Evolutionary conservation across 2,329 filamentous ascomycete genomes (phyloP).

Genomic region (Nakataea oryzae): DNA sequence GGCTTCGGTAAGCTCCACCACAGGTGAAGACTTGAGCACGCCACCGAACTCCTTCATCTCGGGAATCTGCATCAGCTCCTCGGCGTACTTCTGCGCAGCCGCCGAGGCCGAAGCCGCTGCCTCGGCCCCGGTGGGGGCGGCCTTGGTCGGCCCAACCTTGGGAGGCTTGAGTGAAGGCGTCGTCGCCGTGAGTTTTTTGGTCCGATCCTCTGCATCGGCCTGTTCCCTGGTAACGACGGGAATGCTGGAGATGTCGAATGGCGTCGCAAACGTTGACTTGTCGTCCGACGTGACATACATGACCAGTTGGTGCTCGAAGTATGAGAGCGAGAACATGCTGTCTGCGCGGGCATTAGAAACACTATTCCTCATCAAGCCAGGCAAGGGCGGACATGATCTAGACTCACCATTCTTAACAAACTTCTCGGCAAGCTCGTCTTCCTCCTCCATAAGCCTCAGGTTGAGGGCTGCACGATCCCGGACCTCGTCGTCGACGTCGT

Average conservation of each 20-base stretch:
- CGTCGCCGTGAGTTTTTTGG: constrained; percentile 90
- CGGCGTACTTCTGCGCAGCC: constrained; percentile 76
- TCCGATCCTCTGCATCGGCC: constrained; percentile 89
- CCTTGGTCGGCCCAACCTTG: constrained; percentile 66
- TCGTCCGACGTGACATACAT: constrained; percentile 94
- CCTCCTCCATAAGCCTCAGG: constrained; percentile 82
- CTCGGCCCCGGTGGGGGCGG: constrained; percentile 58
- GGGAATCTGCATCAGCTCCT: constrained; percentile 79
- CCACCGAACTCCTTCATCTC: constrained; percentile 84
- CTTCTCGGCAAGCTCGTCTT: constrained; percentile 72
- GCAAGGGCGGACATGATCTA: constrained; percentile 8
- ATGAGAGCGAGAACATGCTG: constrained; percentile 87
- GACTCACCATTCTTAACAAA: constrained; percentile 85
- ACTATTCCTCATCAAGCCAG: background rate
- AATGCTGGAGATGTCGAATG: constrained; percentile 86
- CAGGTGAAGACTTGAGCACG: constrained; percentile 80
- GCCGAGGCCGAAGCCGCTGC: constrained; percentile 67
- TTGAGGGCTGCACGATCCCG: constrained; percentile 91
- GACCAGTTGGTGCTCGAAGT: constrained; percentile 93
- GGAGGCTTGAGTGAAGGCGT: constrained; percentile 92
- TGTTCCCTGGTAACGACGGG: constrained; percentile 93
- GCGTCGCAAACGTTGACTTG: constrained; percentile 69
- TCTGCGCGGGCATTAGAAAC: constrained; percentile 40
- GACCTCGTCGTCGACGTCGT: constrained; percentile 96
- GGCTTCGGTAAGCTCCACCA: constrained; percentile 86